A percentile compares a stretch with the other conserved stretches of the same genome.
phyloP scores from a whole-genome alignment of 257 asterid genomes.

The Fraxinus cuspidata region DNA sequence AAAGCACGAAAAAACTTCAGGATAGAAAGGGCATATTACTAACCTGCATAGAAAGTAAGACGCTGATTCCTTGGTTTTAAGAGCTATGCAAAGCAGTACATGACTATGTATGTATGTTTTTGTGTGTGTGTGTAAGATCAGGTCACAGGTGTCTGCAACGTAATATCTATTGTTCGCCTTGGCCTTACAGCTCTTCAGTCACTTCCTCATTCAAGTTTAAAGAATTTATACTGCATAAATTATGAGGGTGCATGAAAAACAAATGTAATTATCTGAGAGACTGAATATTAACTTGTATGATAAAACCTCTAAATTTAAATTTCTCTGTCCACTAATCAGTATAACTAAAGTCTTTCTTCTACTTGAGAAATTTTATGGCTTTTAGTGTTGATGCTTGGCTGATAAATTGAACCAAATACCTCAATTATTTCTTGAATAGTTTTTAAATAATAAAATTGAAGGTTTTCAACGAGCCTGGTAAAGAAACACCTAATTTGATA shows the following conservation, averaged over 20 bases:
- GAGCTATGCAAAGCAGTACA: not conserved
- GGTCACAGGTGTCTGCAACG: no score
- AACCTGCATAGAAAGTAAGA: not conserved
- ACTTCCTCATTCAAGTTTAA: not conserved
- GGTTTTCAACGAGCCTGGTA: no score
- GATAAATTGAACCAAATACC: not conserved
- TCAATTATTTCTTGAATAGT: not conserved
- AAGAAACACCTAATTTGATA: not conserved
- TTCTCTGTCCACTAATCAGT: no score
- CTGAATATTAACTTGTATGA: not conserved
- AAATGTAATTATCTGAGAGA: not conserved
- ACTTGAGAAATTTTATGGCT: not conserved
- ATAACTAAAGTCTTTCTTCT: not conserved
- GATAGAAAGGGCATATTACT: not conserved
- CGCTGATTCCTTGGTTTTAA: not conserved
- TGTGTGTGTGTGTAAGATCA: no score
- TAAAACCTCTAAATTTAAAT: no score
- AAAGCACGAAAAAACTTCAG: not conserved
- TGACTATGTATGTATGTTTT: no score
- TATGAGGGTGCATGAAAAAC: not conserved
- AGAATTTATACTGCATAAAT: constrained; percentile 2
- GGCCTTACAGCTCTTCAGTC: not conserved
- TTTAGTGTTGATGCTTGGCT: not conserved
- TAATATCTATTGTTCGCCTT: not conserved
- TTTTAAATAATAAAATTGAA: not conserved